These are phyloP conservation scores for Diutina sp. DNA, from an alignment of 1,139 yeast species.

Conservation along the genomic window DNA sequence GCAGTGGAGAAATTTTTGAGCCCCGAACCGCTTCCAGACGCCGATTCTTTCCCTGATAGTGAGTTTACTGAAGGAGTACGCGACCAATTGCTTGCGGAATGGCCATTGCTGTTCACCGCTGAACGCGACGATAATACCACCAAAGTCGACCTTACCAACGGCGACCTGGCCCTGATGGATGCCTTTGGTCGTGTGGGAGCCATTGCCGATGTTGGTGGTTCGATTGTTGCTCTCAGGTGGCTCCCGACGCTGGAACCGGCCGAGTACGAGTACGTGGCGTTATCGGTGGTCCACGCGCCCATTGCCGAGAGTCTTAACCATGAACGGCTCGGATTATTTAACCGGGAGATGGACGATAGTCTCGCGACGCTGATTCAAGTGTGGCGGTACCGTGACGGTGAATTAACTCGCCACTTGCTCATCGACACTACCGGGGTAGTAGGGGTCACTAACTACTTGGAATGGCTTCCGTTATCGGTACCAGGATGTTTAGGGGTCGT, in stretches of 20 bases:
- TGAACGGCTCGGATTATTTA: conserved; percentile 22
- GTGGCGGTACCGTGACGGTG: conserved; percentile 22
- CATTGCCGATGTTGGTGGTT: conserved; percentile 37
- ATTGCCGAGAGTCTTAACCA: conserved; percentile 13
- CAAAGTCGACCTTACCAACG: background rate
- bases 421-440: conserved; percentile 16
- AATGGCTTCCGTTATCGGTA: conserved; percentile 32
- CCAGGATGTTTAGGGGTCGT: conserved; percentile 25
- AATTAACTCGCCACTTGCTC: conserved; percentile 21
- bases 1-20: background rate
- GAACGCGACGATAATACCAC: too few relatives aligned
- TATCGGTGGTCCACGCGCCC: conserved; percentile 20
- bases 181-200: background rate
- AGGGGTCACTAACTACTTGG: conserved; percentile 43
- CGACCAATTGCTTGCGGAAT: background rate
- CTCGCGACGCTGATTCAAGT: conserved; percentile 32
- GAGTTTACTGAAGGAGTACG: background rate
- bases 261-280: conserved; percentile 37
- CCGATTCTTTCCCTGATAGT: background rate
- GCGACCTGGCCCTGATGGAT: background rate
- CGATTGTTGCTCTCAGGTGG: conserved; percentile 46
- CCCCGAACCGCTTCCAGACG: background rate
- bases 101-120: background rate
- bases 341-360: conserved; percentile 4
- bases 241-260: conserved; percentile 12